Evolutionary conservation across 208 protist genomes (phyloP), one percentile per base, ranked within the genome.

Genomic region (Leishmania amazonensis): DNA sequence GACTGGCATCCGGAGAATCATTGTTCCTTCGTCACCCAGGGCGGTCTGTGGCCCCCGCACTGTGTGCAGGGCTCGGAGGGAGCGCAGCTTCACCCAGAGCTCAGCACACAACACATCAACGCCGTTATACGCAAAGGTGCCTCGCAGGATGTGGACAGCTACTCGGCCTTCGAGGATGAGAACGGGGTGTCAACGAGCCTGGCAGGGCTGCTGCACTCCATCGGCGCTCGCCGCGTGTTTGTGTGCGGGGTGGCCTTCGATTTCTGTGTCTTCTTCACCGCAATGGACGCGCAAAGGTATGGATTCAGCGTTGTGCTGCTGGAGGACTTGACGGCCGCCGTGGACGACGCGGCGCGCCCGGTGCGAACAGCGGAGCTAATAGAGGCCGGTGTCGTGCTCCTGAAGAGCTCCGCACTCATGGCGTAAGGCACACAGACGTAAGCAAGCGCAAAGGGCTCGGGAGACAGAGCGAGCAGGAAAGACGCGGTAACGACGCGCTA

Each of bases 1-100:
- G 93, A 96, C 78, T 96, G 91, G 91, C 93, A 96, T 81, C 86
- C 91, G 6, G 75, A 40, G 4, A 15, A 89, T 35, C 93, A 96
- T 78, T 87, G 79, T 70, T 96, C 93, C 35, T 96, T 96, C 78
- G 53, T 45, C 2, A 68, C 38, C 15, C 71, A 90, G 17, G 90
- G 90, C 24, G 90, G 91, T 0, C 60, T 57, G 68, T 96, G 90
- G 91, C 93, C 91, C 3, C 28, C 53, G 35, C 91, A 95, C 87
- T 95, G 91, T 74, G 85, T 93, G 53, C 86, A 78, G 47, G 87
- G 81, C 42, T 90, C 81, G 1, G 6, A 24, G 9, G 91, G 93
- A 17, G 88, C 91, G 42, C 85, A 73, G 15, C 81, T 95, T 9
- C 85, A 93, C 76, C 1, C 80, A 2, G 78, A 64, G 19, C 77